Evolutionary conservation across 2,329 filamentous ascomycete species (phyloP), one percentile per base, ranked within the genome.

Genomic region (Pyricularia pennisetigena): DNA sequence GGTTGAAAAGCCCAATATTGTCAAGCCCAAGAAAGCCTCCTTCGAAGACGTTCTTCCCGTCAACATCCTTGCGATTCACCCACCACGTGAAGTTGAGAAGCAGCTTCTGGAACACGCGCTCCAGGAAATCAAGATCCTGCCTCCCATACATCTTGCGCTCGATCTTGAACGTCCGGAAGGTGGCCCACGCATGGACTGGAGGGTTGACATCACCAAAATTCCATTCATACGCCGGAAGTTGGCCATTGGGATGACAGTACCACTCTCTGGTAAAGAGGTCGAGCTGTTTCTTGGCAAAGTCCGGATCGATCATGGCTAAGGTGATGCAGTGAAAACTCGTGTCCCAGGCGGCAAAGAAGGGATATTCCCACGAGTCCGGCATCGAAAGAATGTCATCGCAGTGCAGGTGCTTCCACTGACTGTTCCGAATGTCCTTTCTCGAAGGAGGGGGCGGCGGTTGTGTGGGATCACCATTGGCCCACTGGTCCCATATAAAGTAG

Each of bases 341-440:
- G 77, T 98, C 94, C 94, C 94, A 98, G 4, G 94, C 94, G 24
- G 94, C 94, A 77, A 97, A 97, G 82, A 97, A 98, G 0, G 94
- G 94, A 74, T 98, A 98, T 75, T 98, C 94, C 94, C 94, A 98
- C 0, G 94, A 97, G 78, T 98, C 94, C 0, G 94, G 95, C 94
- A 98, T 97, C 0, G 94, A 97, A 41, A 98, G 79, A 70, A 98
- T 93, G 76, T 98, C 94, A 72, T 98, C 95, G 73, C 97, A 88
- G 78, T 97, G 86, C 85, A 98, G 88, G 78, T 98, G 94, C 75
- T 91, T 96, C 95, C 95, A 98, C 71, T 96, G 88, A 54, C 87
- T 82, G 76, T 98, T 98, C 70, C 94, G 88, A 68, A 98, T 86
- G 2, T 86, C 84, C 77, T 95, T 97, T 68, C 94, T 86, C 57